Evolutionary conservation across 352 stramenopile species (phyloP).

Genomic region (Globisporangium polare): DNA sequence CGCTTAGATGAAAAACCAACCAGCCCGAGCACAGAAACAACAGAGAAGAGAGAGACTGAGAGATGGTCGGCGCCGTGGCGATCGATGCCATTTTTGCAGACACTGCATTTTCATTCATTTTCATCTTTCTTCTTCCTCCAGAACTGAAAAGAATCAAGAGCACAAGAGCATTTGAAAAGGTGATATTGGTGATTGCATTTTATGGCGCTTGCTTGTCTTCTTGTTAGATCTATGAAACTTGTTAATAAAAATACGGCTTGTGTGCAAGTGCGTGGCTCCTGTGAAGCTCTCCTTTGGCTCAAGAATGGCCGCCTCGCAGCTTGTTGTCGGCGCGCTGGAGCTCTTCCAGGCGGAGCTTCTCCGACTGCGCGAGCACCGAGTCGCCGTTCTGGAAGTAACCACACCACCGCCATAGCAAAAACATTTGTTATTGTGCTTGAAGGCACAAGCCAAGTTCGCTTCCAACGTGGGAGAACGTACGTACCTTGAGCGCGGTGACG

Average conservation of each 20-base stretch:
- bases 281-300: conserved; percentile 4
- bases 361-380: conserved; percentile 44
- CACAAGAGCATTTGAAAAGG: not conserved
- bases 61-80: not conserved
- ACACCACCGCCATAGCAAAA: too few species aligned
- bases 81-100: not conserved
- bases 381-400: conserved; percentile 34
- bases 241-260: too few species aligned
- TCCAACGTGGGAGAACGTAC: not conserved
- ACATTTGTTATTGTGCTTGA: too few species aligned
- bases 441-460: not conserved
- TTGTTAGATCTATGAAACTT: conserved; percentile 2
- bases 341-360: conserved; percentile 72
- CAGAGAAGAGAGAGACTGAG: conserved; percentile 7
- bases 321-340: conserved; percentile 57
- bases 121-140: not conserved
- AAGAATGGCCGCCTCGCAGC: conserved; percentile 16
- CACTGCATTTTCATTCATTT: conserved; percentile 7
- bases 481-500: conserved; percentile 49
- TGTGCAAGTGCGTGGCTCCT: too few species aligned
- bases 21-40: not conserved
- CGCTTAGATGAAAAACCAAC: conserved; percentile 12
- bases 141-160: not conserved
- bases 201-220: not conserved
- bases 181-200: not conserved